These are phyloP conservation scores for Aspergillus sclerotiicarbonarius DNA, from an alignment of 495 filamentous ascomycete genomes.

Conservation along the genomic window DNA sequence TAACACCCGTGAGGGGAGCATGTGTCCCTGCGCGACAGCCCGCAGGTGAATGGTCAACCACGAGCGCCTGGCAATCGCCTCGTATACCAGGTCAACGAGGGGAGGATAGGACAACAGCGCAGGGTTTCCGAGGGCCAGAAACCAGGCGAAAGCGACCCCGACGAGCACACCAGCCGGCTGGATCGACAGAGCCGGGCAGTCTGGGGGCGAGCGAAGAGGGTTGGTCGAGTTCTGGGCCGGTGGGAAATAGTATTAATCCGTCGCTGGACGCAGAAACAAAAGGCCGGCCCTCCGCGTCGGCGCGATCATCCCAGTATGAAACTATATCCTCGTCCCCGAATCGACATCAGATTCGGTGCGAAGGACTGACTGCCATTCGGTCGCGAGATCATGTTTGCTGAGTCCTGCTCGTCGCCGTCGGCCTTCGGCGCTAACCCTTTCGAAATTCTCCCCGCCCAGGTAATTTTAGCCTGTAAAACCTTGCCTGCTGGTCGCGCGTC, in stretches of 20 bases:
- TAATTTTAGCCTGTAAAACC: conserved; percentile 45
- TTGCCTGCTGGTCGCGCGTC: conserved; percentile 33
- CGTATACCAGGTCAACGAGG: conserved; percentile 10
- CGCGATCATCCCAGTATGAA: conserved; percentile 38
- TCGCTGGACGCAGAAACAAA: conserved; percentile 50
- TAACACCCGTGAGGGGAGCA: too few species aligned
- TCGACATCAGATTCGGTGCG: conserved; percentile 13
- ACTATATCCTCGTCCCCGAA: conserved; percentile 27
- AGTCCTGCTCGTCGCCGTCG: conserved; percentile 35
- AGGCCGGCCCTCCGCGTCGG: conserved; percentile 42
- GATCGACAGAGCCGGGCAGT: not conserved
- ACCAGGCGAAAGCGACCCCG: not conserved
- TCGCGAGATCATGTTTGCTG: conserved; percentile 36
- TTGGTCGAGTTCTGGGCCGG: conserved; percentile 29
- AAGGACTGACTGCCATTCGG: conserved; percentile 16
- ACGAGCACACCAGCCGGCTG: not conserved
- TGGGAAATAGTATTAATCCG: conserved; percentile 54
- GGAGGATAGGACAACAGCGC: not conserved
- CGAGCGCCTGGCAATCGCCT: conserved; percentile 11
- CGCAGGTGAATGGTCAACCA: not conserved
- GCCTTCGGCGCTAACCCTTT: conserved; percentile 42
- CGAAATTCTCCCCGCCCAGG: conserved; percentile 36
- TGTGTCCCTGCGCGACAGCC: not conserved
- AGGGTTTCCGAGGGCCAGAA: not conserved
- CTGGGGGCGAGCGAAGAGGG: conserved; percentile 4